Percentiles rank a stretch among this genome's conserved stretches.
Conservation (phyloP, 305 asterid species). For the Fraxinus greggii region DNA sequence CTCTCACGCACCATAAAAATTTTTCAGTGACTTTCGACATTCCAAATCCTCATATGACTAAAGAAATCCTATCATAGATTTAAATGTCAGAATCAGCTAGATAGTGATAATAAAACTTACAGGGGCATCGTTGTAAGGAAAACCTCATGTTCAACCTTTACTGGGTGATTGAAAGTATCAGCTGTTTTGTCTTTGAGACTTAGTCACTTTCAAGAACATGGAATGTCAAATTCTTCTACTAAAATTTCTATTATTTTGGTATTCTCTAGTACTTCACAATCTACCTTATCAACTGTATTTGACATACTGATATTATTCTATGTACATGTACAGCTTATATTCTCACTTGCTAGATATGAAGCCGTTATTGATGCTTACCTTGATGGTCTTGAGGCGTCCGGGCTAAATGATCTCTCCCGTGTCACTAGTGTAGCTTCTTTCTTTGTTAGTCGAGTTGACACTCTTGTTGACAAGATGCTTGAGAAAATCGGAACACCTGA, state of each 20-base stretch:
- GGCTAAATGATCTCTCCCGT: conserved; percentile 82
- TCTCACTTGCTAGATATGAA: conserved; percentile 93
- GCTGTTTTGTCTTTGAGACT: not conserved
- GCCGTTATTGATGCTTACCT: conserved; percentile 98
- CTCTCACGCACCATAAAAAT: not conserved
- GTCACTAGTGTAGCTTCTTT: conserved; percentile 98
- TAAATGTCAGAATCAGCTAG: not conserved
- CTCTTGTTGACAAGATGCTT: conserved; percentile 94
- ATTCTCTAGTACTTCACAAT: not conserved
- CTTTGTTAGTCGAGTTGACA: conserved; percentile 96
- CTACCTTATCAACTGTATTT: not conserved
- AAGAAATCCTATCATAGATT: not conserved
- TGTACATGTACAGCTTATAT: conserved; percentile 71
- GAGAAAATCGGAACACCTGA: conserved; percentile 93
- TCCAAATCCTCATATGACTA: not conserved
- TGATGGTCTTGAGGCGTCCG: conserved; percentile 98
- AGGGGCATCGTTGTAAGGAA: not conserved
- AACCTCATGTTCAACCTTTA: not conserved
- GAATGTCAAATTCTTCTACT: not conserved
- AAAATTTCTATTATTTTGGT: not conserved
- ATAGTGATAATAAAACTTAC: not conserved
- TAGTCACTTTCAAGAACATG: not conserved
- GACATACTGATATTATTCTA: conserved; percentile 24
- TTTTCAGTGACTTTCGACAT: not conserved
- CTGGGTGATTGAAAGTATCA: not conserved